Evolutionary conservation across 225 moss, liverwort and hornwort species (phyloP).

Genomic region (Straminergon stramineum): DNA sequence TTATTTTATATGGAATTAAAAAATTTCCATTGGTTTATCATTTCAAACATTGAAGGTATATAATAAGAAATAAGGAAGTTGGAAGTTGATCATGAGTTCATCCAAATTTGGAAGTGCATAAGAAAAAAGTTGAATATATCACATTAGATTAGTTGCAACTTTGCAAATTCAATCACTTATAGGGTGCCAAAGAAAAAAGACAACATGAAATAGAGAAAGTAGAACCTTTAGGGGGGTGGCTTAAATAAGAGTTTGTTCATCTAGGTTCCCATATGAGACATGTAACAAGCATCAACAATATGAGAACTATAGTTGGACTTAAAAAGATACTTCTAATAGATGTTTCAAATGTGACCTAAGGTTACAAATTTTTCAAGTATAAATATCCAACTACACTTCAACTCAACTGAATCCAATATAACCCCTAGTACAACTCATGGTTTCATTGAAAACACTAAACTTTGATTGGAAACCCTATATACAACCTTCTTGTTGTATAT

Average conservation of each 20-base stretch:
- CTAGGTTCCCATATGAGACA: fast-evolving
- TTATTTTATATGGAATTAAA: background rate
- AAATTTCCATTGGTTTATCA: background rate
- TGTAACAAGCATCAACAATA: fast-evolving
- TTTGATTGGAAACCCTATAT: fast-evolving
- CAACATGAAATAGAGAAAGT: background rate
- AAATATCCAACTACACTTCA: background rate
- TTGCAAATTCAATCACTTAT: background rate
- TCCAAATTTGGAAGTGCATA: background rate
- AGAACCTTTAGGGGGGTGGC: too few relatives aligned
- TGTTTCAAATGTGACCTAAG: background rate
- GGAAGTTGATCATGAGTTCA: background rate
- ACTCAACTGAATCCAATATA: background rate
- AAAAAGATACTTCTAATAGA: background rate
- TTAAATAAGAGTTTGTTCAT: background rate
- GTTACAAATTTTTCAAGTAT: background rate
- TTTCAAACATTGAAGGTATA: too few relatives aligned
- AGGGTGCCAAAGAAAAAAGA: background rate
- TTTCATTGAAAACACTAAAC: background rate
- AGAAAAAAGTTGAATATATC: background rate
- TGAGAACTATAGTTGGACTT: background rate
- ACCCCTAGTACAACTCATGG: fast-evolving
- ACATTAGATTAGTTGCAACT: background rate
- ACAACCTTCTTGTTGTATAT: background rate
- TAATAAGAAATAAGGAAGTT: too few relatives aligned